Evolutionary conservation across 352 stramenopile genomes (phyloP), one percentile per base, ranked within the genome.

Genomic region (Globisporangium radiosum): DNA sequence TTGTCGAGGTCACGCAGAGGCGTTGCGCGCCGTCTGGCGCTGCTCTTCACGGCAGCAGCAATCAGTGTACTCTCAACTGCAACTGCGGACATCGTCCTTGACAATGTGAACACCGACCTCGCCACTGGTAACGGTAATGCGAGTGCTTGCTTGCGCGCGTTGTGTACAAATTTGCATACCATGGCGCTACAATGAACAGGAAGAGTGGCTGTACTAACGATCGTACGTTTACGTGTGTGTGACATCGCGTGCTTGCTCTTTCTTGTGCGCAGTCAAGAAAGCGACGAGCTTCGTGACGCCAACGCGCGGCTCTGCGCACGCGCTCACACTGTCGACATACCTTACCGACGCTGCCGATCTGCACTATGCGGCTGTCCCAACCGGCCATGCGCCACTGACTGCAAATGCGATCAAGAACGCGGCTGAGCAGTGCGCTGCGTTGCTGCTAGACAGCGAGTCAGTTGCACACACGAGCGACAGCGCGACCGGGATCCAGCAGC

Each of bases 271-370:
- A 50, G 45, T 37, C 14, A 56, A 56, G 51, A 56, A 47, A 44
- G 14, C 39, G 9, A 66, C 76, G 15, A 78, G 60, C 7, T 90
- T 90, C 43, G 76, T 87, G 44, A 56, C 65, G 8, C 70, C 80
- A 2, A 84, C 75, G 14, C 63, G 56, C 39, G 76, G 75, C 2
- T 76, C 76, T 0, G 55, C 71, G 6, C 56, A 74, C 33, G 60
- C 79, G 33, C 67, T 94, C 43, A 85, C 77, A 56, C 65, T 94
- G 19, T 86, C 81, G 48, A 91, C 80, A 14, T 87, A 76, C 60
- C 47, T 94, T 56, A 94, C 81, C 4, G 75, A 87, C 47, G 74
- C 81, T 1, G 78, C 81, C 0, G 70, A 91, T 61, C 56, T 94
- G 40, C 81, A 94, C 60, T 92, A 88, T n/a, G 75, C 66, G 0